Percentiles rank a stretch among this genome's conserved stretches.
These are phyloP conservation scores for Echinosophora koreensis DNA, from an alignment of 306 rosid species.

Conservation along the genomic window DNA sequence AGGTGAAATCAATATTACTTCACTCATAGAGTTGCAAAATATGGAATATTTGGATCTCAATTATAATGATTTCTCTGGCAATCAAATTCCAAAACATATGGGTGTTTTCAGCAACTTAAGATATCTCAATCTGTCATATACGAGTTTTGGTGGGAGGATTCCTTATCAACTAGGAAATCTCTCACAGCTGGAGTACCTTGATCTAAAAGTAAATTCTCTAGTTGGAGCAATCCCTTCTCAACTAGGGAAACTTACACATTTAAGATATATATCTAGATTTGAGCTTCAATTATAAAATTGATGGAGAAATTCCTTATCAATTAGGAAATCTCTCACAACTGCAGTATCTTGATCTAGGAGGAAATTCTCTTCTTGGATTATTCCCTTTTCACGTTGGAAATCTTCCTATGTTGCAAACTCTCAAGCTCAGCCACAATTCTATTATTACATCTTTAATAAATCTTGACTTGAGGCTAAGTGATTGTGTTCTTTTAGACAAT, in stretches of 20 bases:
- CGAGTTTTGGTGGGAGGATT: fast-evolving
- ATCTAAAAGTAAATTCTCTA: not conserved
- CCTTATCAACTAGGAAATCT: constrained; percentile 3
- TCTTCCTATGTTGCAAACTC: constrained; percentile 13
- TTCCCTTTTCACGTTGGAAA: constrained; percentile 10
- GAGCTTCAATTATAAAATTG: no score
- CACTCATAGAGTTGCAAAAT: constrained; percentile 2
- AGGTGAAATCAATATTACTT: not conserved
- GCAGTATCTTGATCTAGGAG: not conserved
- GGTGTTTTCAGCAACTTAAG: not conserved
- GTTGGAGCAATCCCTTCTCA: not conserved
- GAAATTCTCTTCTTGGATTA: not conserved
- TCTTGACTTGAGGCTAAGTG: not conserved
- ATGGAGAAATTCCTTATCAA: constrained; percentile 3
- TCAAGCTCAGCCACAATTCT: not conserved
- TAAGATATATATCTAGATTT: not conserved
- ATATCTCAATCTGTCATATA: constrained; percentile 22
- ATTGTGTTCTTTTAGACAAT: not conserved
- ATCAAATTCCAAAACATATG: not conserved
- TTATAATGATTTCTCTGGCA: fast-evolving
- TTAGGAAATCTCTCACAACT: not conserved
- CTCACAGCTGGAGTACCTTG: not conserved
- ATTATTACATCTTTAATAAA: not conserved
- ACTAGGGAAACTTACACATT: not conserved
- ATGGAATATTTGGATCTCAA: constrained; percentile 39